Conservation (phyloP, 169 alveolate species). For the Plasmodium vinckei region DNA sequence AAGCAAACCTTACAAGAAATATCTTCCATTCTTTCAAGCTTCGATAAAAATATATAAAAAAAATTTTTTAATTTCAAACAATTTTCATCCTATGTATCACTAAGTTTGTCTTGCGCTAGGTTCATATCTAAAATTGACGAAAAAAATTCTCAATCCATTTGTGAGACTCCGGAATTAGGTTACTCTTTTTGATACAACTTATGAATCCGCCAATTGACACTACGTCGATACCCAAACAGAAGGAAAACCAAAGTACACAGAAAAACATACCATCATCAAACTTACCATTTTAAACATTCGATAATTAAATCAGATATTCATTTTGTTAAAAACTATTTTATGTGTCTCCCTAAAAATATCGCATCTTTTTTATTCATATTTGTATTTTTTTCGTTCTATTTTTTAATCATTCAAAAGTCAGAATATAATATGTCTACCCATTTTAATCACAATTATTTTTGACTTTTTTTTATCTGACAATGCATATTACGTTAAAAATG, state of each 20-base stretch:
- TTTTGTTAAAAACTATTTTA: neutral
- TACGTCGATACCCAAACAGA: neutral
- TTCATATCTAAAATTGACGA: neutral
- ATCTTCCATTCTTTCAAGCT: conserved; percentile 66
- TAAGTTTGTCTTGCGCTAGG: too few relatives aligned
- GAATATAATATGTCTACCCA: too few relatives aligned
- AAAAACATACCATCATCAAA: neutral
- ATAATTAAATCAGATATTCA: neutral
- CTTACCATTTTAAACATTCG: neutral
- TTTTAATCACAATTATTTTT: too few relatives aligned
- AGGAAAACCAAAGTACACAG: neutral
- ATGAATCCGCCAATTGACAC: too few relatives aligned
- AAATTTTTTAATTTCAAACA: too few relatives aligned
- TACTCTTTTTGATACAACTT: too few relatives aligned
- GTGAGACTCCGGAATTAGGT: too few relatives aligned
- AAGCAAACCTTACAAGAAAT: conserved; percentile 62
- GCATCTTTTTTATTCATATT: neutral
- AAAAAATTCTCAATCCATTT: too few relatives aligned
- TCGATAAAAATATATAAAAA: conserved; percentile 9
- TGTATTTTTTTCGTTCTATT: neutral
- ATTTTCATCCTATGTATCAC: too few relatives aligned
- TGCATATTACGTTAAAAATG: too few relatives aligned
- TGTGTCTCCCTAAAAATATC: neutral
- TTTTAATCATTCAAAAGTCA: too few relatives aligned
- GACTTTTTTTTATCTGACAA: too few relatives aligned